Base-by-base conservation (phyloP, 1,284 basidiomycete genomes). In the Phylloboletellus chloephorus region DNA sequence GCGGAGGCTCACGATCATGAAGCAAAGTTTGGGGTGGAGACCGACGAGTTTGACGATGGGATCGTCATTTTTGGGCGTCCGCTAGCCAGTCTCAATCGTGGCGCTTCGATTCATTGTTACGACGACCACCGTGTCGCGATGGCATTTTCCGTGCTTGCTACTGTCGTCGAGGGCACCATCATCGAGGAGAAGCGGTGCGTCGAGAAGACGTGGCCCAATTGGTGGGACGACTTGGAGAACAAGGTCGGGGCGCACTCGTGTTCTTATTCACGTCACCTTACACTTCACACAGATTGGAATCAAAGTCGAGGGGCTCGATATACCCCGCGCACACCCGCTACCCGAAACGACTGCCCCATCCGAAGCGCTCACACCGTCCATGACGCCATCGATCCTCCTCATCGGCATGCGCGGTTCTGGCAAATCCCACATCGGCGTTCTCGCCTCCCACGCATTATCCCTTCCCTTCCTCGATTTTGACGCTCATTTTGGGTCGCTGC, bases 121-220 rank as follows among this genome's bases (percentile, higher is more conserved):
- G 95, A 98, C 63, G 96, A 98, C 52, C 95, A 98, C 63, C 88
- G 95, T 39, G 94, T 99, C 10, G 95, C 94, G 6, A 98, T 99
- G 95, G 92, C 95, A 0, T 97, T 98, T 71, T 85, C 86, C 44
- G 91, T 98, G 15, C 71, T 98, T 13, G 83, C 84, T 3, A 76
- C 82, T 7, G 74, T 89, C 2, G 71, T 93, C 20, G 68, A 75
- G 24, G 81, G 79, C 20, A 90, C 89, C 1, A 69, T 92, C 46
- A 72, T 98, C 26, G 92, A 97, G 59, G 95, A 98, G 69, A 97
- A 96, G 68, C 76, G 95, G 40, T 98, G 95, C 57, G 95, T 98
- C 16, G 95, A 97, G 67, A 99, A 99, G 76, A 98, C 96, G 0
- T 98, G 95, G 95, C 95, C 96, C 2, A 93, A 94, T 61, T 99